Percentiles rank a stretch among this genome's conserved stretches.
These are phyloP conservation scores for Hypoxylon lienhwacheense DNA, from an alignment of 495 filamentous ascomycete species.

Conservation along the genomic window DNA sequence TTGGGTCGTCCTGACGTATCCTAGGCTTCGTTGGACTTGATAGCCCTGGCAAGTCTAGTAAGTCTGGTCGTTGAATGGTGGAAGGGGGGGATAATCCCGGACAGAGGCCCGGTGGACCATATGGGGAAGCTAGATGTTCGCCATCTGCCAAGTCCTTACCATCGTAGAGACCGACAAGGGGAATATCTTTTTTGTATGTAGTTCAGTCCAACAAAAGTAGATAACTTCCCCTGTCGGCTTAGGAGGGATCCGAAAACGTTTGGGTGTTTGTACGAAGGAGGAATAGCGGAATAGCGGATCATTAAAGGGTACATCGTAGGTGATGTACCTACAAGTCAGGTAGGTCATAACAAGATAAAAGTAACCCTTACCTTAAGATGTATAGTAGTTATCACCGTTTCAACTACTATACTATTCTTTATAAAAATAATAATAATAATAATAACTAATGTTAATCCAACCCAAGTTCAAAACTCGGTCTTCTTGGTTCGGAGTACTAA, in stretches of 20 bases:
- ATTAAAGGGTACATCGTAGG: no score
- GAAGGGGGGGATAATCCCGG: conserved; percentile 11
- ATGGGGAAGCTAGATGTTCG: conserved; percentile 31
- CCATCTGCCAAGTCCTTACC: conserved; percentile 30
- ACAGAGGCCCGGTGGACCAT: conserved; percentile 24
- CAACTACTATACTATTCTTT: conserved; percentile 31
- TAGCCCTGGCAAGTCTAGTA: no score
- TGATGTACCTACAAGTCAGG: no score
- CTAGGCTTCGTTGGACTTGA: conserved; percentile 5
- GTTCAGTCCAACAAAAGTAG: conserved; percentile 15
- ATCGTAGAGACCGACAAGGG: conserved; percentile 16
- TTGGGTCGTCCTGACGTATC: conserved; percentile 28
- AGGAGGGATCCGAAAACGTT: conserved; percentile 11
- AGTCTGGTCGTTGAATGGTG: conserved; percentile 18
- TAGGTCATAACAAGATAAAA: no score
- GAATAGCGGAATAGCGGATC: conserved; percentile 7
- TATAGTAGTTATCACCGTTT: conserved; percentile 25
- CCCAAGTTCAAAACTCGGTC: no score
- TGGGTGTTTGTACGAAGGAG: no score
- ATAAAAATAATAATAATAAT: no score
- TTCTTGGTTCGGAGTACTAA: no score
- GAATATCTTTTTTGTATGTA: not conserved
- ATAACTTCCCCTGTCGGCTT: conserved; percentile 15
- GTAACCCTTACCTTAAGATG: no score
- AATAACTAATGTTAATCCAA: no score